Percentiles rank a stretch among this genome's conserved stretches.
phyloP scores from a whole-genome alignment of 257 asterid genomes.

The Solanum habrochaites region DNA sequence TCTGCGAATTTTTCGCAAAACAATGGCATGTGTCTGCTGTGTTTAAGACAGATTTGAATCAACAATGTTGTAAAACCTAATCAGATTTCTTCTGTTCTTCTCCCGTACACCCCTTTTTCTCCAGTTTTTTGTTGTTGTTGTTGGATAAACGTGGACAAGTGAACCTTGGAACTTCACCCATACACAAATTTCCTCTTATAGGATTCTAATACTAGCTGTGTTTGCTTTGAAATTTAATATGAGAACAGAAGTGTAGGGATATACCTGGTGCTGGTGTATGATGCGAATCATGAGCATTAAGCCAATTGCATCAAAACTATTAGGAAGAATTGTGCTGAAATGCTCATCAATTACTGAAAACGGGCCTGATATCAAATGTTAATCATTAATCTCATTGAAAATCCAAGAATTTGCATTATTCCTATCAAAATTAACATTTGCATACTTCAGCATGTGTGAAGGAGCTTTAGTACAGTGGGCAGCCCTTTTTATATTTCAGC shows the following conservation, averaged over 20 bases:
- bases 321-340: slow-evolving; percentile 69
- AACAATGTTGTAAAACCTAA: not conserved
- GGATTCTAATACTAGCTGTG: not conserved
- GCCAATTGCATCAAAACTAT: slow-evolving; percentile 93
- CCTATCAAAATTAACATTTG: not conserved
- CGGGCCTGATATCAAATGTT: slow-evolving; percentile 48
- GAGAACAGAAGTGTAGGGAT: not conserved
- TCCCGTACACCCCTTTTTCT: not conserved
- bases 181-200: not conserved
- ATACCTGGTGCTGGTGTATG: slow-evolving; percentile 97
- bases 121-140: not conserved
- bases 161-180: not conserved
- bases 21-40: not conserved
- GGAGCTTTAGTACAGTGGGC: not conserved
- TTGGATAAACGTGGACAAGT: not conserved
- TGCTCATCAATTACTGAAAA: slow-evolving; percentile 86
- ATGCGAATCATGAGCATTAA: slow-evolving; percentile 98
- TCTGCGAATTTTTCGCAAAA: not conserved
- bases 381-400: slow-evolving; percentile 10
- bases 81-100: not conserved
- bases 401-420: slow-evolving; percentile 6
- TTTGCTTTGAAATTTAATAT: not conserved
- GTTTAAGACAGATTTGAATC: not conserved
- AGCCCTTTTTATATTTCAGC: not conserved
- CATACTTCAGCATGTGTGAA: not conserved